Base-by-base conservation (phyloP, 2,329 filamentous ascomycete genomes). In the Knufia fluminis region DNA sequence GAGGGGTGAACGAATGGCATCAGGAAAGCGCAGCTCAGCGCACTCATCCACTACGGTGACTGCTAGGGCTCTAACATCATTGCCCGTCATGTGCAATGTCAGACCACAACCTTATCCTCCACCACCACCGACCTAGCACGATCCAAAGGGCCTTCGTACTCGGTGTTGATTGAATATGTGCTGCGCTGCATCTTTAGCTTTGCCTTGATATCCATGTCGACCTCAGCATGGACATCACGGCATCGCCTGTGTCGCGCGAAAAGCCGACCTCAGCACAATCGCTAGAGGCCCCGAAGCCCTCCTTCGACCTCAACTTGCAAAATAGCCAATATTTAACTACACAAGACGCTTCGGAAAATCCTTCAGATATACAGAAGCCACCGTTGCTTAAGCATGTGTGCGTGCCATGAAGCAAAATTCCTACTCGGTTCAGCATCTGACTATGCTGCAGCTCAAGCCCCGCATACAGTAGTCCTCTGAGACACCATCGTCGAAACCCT, bases 401-500 rank as follows among this genome's bases (percentile, higher is more conserved):
- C 59, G 70, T 57, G 16, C 26, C 26, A 28, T 28, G 26, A 28
- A 53, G 35, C 9, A 17, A 4, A 22, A 33, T 9, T 12, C 24
- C 4, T 24, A 9, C 45, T 20, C 3, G 14, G 3, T 2, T 26
- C 35, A 32, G 33, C 33, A 33, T 44, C 50, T 55, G 28, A 53
- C 39, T 7, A 4, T 43, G 9, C 32, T 48, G 41, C 59, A 80
- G 78, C 59, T 80, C 79, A 46, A 68, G 70, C 39, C 75, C 78
- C 57, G 72, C 75, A 48, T 79, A 77, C 64, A 74, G 78, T 55
- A 81, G 76, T 60, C 80, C 79, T n/a, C 69, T 80, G 44, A 73
- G 81, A 66, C 81, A 85, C 63, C 79, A 84, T 66, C 73, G 71
- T 56, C 76, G 80, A 53, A 74, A 75, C 48, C 75, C 77, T 46